These are phyloP conservation scores for Phaffomyces thermotolerans DNA, from an alignment of 805 yeast genomes.

Conservation along the genomic window DNA sequence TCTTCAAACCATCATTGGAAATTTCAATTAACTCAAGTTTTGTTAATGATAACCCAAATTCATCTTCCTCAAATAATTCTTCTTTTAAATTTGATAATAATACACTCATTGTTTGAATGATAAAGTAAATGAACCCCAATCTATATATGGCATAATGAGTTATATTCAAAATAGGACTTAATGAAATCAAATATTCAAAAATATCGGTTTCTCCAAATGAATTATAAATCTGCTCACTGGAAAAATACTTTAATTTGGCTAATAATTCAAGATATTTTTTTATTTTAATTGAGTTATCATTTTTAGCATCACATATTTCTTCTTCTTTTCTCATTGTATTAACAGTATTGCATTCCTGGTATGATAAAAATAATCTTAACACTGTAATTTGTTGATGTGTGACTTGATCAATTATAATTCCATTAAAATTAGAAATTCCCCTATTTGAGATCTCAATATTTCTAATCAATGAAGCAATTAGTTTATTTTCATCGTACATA, in stretches of 20 bases:
- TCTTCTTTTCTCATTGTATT: constrained; percentile 29
- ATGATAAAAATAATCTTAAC: constrained; percentile 30
- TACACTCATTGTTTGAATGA: constrained; percentile 38
- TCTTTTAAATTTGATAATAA: constrained; percentile 20
- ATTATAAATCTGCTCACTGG: constrained; percentile 28
- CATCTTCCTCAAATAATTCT: constrained; percentile 16
- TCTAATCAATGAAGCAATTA: constrained; percentile 51
- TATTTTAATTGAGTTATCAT: neutral
- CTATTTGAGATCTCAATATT: constrained; percentile 61
- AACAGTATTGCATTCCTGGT: neutral
- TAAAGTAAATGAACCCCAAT: constrained; percentile 42
- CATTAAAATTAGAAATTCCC: constrained; percentile 34
- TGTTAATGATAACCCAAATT: constrained; percentile 23
- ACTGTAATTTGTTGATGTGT: constrained; percentile 56
- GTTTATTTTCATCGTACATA: constrained; percentile 19
- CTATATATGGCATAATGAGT: constrained; percentile 41
- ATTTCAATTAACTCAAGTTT: constrained; percentile 28
- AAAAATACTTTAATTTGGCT: constrained; percentile 30
- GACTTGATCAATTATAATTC: constrained; percentile 46
- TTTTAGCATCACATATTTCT: neutral
- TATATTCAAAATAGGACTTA: constrained; percentile 39
- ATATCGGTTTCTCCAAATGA: constrained; percentile 39
- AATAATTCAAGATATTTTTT: constrained; percentile 17
- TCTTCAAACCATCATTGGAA: constrained; percentile 7
- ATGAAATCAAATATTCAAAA: constrained; percentile 44